Evolutionary conservation across 2,329 filamentous ascomycete genomes (phyloP).

Genomic region (Aspergillus spinulosporus): DNA sequence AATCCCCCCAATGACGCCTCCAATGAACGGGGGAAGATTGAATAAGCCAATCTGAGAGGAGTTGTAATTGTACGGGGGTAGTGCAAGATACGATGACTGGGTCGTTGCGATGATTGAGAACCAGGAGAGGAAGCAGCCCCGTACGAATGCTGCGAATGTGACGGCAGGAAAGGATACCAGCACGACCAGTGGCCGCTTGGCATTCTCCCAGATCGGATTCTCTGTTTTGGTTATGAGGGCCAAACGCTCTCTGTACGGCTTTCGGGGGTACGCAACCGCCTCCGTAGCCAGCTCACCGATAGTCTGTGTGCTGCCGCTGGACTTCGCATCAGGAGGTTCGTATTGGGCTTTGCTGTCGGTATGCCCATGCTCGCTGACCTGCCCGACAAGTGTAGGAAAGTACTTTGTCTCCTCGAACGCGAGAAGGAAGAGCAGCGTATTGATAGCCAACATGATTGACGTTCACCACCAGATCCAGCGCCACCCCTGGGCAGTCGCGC

Average conservation of each 20-base stretch:
- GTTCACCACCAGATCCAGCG: constrained; percentile 53
- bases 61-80: neutral
- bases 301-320: too few relatives aligned
- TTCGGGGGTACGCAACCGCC: neutral
- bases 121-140: constrained; percentile 41
- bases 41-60: constrained; percentile 10
- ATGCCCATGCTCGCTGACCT: neutral
- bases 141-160: constrained; percentile 42
- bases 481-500: constrained; percentile 48
- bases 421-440: constrained; percentile 45
- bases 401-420: constrained; percentile 47
- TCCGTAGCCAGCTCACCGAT: neutral
- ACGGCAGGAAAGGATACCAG: constrained; percentile 52
- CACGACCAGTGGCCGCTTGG: constrained; percentile 1
- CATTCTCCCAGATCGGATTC: constrained; percentile 2
- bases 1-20: neutral
- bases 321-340: neutral
- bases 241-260: neutral
- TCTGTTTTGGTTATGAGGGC: neutral
- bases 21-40: constrained; percentile 39
- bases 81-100: constrained; percentile 32
- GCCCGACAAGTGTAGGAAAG: neutral
- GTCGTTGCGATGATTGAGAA: constrained; percentile 41
- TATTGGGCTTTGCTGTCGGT: neutral
- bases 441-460: constrained; percentile 44